Percentiles rank a stretch among this genome's conserved stretches.
phyloP scores from a whole-genome alignment of 75 land plant genomes.

The Azolla pinnata region DNA sequence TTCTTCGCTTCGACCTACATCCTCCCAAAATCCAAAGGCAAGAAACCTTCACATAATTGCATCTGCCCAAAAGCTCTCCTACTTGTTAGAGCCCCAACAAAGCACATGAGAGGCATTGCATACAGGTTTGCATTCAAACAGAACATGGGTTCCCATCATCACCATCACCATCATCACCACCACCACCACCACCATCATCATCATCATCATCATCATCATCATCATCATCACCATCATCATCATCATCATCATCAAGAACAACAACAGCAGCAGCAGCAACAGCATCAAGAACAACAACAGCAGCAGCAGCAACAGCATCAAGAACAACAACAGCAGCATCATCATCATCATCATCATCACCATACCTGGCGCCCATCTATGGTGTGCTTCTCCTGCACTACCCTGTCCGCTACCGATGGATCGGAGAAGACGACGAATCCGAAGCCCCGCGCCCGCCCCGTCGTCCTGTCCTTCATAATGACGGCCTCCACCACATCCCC shows the following conservation, averaged over 20 bases:
- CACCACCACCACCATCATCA: conserved; percentile 8
- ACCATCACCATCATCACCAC: conserved; percentile 16
- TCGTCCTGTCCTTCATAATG: conserved; percentile 40
- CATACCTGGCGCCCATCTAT: conserved; percentile 76
- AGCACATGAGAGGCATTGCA: neutral
- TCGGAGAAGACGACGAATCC: conserved; percentile 93
- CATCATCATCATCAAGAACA: neutral
- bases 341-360: neutral
- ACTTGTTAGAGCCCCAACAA: neutral
- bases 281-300: neutral
- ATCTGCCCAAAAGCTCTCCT: conserved; percentile 2
- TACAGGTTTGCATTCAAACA: neutral
- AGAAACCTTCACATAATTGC: too few relatives aligned
- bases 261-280: neutral
- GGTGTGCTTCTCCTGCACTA: conserved; percentile 68
- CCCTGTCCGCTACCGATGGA: conserved; percentile 76
- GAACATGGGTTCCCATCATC: conserved; percentile 14
- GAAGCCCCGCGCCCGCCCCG: conserved; percentile 95
- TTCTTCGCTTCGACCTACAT: conserved; percentile 95
- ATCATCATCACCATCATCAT: conserved; percentile 28
- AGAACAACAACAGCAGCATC: neutral
- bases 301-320: neutral
- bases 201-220: conserved; percentile 13
- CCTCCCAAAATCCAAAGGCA: neutral
- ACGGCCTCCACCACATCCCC: conserved; percentile 63